Evolutionary conservation across 73 alveolate species (phyloP), one percentile per base, ranked within the genome.

Genomic region (Effrenium voratum): DNA sequence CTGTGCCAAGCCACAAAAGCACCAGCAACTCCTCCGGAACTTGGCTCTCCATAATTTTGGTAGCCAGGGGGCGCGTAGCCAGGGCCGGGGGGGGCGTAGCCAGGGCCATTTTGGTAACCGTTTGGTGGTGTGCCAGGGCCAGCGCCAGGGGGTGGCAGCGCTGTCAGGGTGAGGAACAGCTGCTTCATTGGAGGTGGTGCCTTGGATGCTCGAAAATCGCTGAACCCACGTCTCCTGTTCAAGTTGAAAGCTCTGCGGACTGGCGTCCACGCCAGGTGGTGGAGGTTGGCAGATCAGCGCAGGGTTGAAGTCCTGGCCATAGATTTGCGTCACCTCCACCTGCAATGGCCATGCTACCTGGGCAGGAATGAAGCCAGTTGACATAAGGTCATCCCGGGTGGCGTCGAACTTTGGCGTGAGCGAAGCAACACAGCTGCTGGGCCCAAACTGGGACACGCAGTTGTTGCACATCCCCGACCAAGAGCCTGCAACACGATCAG

Each of bases 381-480:
- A 63, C 95, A 87, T 87, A 32, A 87, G 84, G 40, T 87, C 95
- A 38, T 87, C 95, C 26, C 97, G 97, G 0, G 97, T 80, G 4
- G 97, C 97, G 43, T 90, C 76, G 75, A 90, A 90, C 50, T 90
- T 66, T 30, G 97, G 97, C 30, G 86, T 34, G 44, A 90, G 75
- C 75, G 52, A 68, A 16, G 83, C 87, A 26, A 46, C 76, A 76
- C 97, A 90, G 46, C 47, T 75, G 76, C 68, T 90, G 87, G 97
- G 88, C 30, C 97, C 97, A 24, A 68, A 90, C 55, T 90, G 97
- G 57, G 80, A 63, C n/a, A 68, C 28, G 50, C 97, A 90, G 45
- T 75, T 22, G 75, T 59, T 46, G 59, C 97, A 75, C 41, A 73
- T 82, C 70, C 75, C 75, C 52, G 40, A 46, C 94, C 94, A 60